Percentiles rank a stretch among this genome's conserved stretches.
Evolutionary conservation across 164 flowering plant species (phyloP).

Genomic region (Pachysandra terminalis): DNA sequence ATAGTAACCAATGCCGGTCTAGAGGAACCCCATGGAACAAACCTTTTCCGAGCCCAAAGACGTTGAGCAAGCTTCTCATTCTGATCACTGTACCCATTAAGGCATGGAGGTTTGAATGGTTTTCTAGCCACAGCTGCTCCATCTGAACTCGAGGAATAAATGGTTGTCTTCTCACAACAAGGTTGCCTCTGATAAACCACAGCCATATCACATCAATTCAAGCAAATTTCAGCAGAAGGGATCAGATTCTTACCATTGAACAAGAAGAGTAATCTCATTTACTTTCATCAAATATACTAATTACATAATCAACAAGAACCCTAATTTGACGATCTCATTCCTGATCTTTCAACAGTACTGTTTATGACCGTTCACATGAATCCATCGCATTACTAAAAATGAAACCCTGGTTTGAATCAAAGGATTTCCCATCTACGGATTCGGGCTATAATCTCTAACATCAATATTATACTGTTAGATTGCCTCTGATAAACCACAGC

Average conservation of each 20-base stretch:
- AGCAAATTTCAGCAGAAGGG: neutral
- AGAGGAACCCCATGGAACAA: constrained; percentile 94
- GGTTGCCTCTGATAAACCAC: constrained; percentile 66
- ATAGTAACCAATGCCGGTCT: constrained; percentile 51
- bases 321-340: too few species aligned
- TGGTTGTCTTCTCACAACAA: constrained; percentile 77
- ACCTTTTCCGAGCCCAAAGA: constrained; percentile 78
- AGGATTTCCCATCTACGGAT: too few species aligned
- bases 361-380: too few species aligned
- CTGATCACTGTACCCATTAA: constrained; percentile 44
- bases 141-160: constrained; percentile 78
- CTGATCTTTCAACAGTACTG: too few species aligned
- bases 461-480: too few species aligned
- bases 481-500: constrained; percentile 57
- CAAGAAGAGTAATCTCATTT: neutral
- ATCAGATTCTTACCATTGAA: neutral
- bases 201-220: neutral
- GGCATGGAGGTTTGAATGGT: constrained; percentile 88
- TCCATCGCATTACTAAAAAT: too few species aligned
- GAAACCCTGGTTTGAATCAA: too few species aligned
- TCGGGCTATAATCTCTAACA: too few species aligned
- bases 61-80: constrained; percentile 68
- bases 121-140: constrained; percentile 84
- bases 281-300: neutral
- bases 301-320: neutral